phyloP scores from a whole-genome alignment of 257 asterid species.

The Petunia axillaris region DNA sequence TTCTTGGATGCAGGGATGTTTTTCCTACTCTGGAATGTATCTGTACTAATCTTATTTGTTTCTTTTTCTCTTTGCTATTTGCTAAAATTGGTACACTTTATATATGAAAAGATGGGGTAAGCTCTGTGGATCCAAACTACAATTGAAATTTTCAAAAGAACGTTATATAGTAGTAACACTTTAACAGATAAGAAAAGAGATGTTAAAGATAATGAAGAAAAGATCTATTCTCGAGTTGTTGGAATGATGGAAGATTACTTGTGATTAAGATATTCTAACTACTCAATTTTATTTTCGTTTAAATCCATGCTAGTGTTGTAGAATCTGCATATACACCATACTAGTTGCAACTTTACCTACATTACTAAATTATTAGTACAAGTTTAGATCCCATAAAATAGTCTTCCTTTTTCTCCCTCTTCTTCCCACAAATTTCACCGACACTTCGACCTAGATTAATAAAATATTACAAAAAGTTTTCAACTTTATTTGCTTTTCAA shows the following conservation, averaged over 20 bases:
- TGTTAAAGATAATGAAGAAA: neutral
- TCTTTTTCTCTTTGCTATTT: no score
- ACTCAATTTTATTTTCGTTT: no score
- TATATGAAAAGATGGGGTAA: neutral
- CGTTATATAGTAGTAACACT: neutral
- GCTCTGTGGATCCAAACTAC: neutral
- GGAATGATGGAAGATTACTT: no score
- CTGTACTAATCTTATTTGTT: no score
- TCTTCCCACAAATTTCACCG: neutral
- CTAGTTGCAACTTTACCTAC: no score
- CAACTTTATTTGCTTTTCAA: neutral
- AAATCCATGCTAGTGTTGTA: no score
- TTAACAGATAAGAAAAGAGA: no score
- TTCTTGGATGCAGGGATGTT: neutral
- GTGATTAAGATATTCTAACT: no score
- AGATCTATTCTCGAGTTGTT: no score
- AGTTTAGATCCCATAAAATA: neutral
- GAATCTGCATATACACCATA: no score
- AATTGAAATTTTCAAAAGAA: neutral
- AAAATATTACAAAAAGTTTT: neutral
- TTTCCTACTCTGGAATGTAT: neutral
- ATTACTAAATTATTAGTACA: neutral
- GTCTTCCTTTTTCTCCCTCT: neutral
- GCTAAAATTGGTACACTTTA: neutral
- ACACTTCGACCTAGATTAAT: neutral